These are phyloP conservation scores for Didymella glomerata DNA, from an alignment of 2,329 filamentous ascomycete genomes.

Conservation along the genomic window DNA sequence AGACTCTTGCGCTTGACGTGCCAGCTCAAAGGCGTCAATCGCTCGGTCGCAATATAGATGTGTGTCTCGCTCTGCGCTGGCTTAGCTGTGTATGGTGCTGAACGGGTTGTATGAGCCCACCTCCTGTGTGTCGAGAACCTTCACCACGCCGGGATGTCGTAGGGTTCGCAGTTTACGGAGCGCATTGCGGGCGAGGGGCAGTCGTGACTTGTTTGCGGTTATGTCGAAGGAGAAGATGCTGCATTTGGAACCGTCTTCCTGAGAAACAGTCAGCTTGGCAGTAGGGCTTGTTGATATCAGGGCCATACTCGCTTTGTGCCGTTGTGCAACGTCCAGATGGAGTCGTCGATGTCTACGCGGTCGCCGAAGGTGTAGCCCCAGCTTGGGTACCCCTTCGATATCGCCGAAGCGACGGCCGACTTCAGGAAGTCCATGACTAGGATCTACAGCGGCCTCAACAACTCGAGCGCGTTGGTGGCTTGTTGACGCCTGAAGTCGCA, in stretches of 20 bases:
- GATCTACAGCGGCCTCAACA: conserved; percentile 1
- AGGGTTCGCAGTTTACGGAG: conserved; percentile 92
- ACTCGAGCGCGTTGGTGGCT: conserved; percentile 7
- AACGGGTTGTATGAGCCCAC: conserved; percentile 56
- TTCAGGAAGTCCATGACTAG: conserved; percentile 91
- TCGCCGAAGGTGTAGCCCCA: conserved; percentile 95
- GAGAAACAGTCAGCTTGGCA: conserved; percentile 32
- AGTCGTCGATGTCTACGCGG: conserved; percentile 88
- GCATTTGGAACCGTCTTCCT: conserved; percentile 95
- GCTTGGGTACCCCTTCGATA: conserved; percentile 84
- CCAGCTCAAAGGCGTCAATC: conserved; percentile 87
- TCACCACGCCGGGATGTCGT: conserved; percentile 92
- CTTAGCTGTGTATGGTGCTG: conserved; percentile 25
- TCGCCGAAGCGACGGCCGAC: conserved; percentile 94
- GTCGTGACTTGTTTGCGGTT: conserved; percentile 76
- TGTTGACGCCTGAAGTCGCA: conserved; percentile 15
- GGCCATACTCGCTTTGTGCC: conserved; percentile 81
- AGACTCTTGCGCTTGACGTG: conserved; percentile 87
- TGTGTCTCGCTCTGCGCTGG: conserved; percentile 80
- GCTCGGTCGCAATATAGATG: conserved; percentile 95
- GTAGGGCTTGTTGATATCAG: conserved; percentile 23
- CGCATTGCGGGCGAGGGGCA: conserved; percentile 91
- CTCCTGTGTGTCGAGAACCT: conserved; percentile 93
- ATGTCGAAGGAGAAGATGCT: conserved; percentile 98
- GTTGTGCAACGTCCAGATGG: conserved; percentile 96